A percentile compares a stretch with the other conserved stretches of the same genome.
Conservation (phyloP, 768 basidiomycete genomes). For the Mycena galopus region DNA sequence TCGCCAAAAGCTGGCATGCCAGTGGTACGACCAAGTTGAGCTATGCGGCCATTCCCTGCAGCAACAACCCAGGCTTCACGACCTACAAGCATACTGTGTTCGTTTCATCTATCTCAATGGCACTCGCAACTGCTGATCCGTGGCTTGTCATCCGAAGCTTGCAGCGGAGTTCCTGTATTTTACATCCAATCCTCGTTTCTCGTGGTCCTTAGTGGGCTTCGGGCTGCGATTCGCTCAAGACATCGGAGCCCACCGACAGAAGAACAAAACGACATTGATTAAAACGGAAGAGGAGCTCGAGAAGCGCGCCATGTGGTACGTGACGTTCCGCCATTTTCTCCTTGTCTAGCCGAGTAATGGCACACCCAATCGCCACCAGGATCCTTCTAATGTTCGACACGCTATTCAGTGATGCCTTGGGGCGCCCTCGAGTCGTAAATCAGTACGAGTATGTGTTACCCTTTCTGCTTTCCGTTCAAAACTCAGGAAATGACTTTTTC, state of each 20-base stretch:
- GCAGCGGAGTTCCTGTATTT: background rate
- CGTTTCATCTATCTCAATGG: background rate
- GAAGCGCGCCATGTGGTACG: conserved; percentile 18
- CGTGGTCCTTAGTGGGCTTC: conserved; percentile 12
- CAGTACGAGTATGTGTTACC: background rate
- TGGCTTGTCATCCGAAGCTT: background rate
- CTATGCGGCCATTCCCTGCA: conserved; percentile 7
- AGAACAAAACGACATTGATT: no score
- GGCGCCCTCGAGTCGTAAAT: background rate
- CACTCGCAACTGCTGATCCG: background rate
- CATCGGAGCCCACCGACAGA: conserved; percentile 15
- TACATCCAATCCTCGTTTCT: background rate
- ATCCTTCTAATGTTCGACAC: background rate
- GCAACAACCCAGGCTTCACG: background rate
- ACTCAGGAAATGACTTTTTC: background rate
- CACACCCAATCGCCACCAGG: background rate
- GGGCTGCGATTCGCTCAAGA: conserved; percentile 6
- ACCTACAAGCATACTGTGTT: conserved; percentile 23
- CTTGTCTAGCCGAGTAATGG: no score
- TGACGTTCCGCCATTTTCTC: no score
- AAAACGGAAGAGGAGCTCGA: background rate
- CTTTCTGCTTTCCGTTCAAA: background rate
- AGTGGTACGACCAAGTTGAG: conserved; percentile 4
- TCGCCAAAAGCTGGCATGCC: background rate
- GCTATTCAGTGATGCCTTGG: background rate